These are phyloP conservation scores for Penicillium sp. DNA, from an alignment of 2,329 filamentous ascomycete genomes.

Conservation along the genomic window DNA sequence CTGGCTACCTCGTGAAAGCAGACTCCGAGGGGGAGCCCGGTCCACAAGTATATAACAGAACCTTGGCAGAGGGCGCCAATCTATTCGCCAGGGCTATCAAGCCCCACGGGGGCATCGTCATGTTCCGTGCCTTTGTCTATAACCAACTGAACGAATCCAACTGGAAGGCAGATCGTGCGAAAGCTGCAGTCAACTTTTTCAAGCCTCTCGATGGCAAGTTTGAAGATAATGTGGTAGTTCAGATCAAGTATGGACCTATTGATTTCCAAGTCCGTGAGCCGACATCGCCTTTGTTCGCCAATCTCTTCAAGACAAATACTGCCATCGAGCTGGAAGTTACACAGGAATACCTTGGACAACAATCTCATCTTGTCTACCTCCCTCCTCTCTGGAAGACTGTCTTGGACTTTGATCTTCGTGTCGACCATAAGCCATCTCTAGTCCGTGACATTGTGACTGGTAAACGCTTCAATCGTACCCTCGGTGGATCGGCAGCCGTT, in stretches of 20 bases:
- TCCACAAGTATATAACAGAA: slow-evolving; percentile 68
- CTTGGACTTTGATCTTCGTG: slow-evolving; percentile 66
- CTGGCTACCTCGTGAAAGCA: slow-evolving; percentile 70
- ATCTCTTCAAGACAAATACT: slow-evolving; percentile 48
- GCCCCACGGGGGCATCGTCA: slow-evolving; percentile 58
- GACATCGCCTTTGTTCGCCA: slow-evolving; percentile 63
- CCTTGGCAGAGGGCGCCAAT: slow-evolving; percentile 67
- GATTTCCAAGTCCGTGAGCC: slow-evolving; percentile 74
- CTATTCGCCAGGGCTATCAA: slow-evolving; percentile 63
- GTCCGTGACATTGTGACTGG: slow-evolving; percentile 64
- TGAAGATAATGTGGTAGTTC: slow-evolving; percentile 69
- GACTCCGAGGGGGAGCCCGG: slow-evolving; percentile 73
- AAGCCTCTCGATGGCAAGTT: slow-evolving; percentile 65
- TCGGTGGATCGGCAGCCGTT: slow-evolving; percentile 66
- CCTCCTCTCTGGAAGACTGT: slow-evolving; percentile 69
- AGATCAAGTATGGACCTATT: slow-evolving; percentile 74
- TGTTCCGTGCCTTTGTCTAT: slow-evolving; percentile 75
- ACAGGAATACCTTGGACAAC: slow-evolving; percentile 72
- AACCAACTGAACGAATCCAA: slow-evolving; percentile 59
- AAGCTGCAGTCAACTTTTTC: slow-evolving; percentile 69
- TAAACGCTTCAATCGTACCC: slow-evolving; percentile 56
- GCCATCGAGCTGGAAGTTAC: slow-evolving; percentile 68
- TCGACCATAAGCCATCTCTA: slow-evolving; percentile 57
- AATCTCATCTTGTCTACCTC: slow-evolving; percentile 68
- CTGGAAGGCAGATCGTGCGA: slow-evolving; percentile 69